Percentiles rank a stretch among this genome's conserved stretches.
phyloP scores from a whole-genome alignment of 805 yeast species.

The Saturnispora halmiae region DNA sequence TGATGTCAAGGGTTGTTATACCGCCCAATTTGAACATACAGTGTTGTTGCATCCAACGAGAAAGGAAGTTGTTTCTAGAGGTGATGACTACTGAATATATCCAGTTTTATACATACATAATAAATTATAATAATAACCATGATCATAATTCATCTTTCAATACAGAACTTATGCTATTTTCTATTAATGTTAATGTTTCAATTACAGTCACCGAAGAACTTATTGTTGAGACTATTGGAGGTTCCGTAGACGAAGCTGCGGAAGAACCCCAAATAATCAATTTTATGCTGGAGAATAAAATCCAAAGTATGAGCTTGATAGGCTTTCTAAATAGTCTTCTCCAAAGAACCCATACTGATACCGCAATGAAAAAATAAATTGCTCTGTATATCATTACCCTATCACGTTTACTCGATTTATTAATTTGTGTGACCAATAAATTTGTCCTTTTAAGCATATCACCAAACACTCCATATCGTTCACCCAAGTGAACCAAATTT shows the following conservation, averaged over 20 bases:
- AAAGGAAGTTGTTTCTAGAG: conserved; percentile 91
- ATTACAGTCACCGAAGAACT: neutral
- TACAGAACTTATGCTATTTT: neutral
- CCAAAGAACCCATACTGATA: conserved; percentile 44
- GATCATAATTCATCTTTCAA: conserved; percentile 12
- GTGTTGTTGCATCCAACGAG: conserved; percentile 79
- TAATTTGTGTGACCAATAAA: conserved; percentile 41
- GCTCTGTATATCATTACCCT: conserved; percentile 40
- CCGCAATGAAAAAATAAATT: conserved; percentile 35
- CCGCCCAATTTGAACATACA: conserved; percentile 97
- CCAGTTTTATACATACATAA: neutral
- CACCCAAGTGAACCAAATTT: conserved; percentile 33
- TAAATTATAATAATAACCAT: neutral
- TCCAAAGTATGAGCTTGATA: conserved; percentile 37
- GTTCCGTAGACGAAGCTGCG: neutral
- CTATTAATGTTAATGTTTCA: neutral
- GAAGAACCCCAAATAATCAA: conserved; percentile 10
- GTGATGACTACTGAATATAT: conserved; percentile 70
- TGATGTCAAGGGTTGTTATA: conserved; percentile 76
- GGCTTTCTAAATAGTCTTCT: conserved; percentile 40
- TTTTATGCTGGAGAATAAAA: conserved; percentile 24
- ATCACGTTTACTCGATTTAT: conserved; percentile 42
- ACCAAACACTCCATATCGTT: conserved; percentile 34
- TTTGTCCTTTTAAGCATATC: conserved; percentile 35
- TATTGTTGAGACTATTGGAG: neutral